Evolutionary conservation across 495 filamentous ascomycete genomes (phyloP), one percentile per base, ranked within the genome.

Genomic region (Podospora sp.): DNA sequence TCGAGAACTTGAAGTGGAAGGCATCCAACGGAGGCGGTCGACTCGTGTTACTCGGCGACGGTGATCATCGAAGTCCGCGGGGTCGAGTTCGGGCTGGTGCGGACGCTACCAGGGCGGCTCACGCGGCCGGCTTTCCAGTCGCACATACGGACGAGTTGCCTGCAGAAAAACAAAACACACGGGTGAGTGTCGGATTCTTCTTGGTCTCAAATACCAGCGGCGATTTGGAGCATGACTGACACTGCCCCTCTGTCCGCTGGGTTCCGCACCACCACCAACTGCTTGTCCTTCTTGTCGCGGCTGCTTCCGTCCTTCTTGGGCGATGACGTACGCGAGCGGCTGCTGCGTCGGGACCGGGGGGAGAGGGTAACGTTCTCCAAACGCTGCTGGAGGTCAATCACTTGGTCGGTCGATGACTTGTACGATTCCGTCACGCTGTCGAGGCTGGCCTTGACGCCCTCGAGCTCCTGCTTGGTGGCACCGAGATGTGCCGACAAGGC

Each of bases 171-270:
- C 25, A 7, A 58, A 65, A 21, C 57, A 12, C 52, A 21, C 25
- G 22, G 20, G 25, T 57, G 24, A 57, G 51, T 35, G 57, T 52
- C 63, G 29, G n/a, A 57, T 65, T 50, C 60, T 60, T 20, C 40
- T 46, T 46, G 33, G 5, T 58, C 51, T 71, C 57, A 75, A 53
- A 78, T 71, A 29, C 68, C 69, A 36, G 71, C 67, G 33, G 71
- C 73, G 58, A 74, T 72, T 66, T 76, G 69, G 58, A 75, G 72
- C 73, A 77, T 72, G 61, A 78, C 75, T 67, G 69, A 76, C 72
- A 78, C 59, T 49, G 75, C 75, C 51, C 76, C 72, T 60, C 73
- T 67, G 65, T 78, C 73, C 29, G 33, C 63, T 21, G 75, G 72
- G 63, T 76, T 77, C 57, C 76, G 70, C 63, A 78, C 76, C 49